Percentiles rank a stretch among this genome's conserved stretches.
phyloP scores from a whole-genome alignment of 2,329 filamentous ascomycete species.

The Xylariaceae sp. region DNA sequence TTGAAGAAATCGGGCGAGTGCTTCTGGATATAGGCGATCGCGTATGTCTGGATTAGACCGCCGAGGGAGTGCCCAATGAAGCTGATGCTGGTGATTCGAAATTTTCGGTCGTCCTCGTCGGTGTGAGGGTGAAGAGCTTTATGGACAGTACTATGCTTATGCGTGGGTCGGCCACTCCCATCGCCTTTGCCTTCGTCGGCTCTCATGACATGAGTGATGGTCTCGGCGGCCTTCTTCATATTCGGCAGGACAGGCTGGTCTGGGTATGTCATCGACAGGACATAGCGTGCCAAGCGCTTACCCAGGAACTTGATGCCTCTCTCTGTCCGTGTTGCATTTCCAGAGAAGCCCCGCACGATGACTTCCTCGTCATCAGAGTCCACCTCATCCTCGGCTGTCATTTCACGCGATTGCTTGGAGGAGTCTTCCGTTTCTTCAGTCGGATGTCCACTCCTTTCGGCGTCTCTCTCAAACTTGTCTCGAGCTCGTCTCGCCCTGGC shows the following conservation, averaged over 20 bases:
- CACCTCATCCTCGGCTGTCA: conserved; percentile 19
- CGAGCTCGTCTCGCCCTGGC: conserved; percentile 52
- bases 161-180: conserved; percentile 40
- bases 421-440: conserved; percentile 7
- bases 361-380: conserved; percentile 66
- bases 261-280: conserved; percentile 84
- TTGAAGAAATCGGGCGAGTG: conserved; percentile 89
- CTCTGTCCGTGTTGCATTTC: conserved; percentile 87
- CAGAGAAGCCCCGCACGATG: conserved; percentile 81
- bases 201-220: conserved; percentile 32
- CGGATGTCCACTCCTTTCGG: too few relatives aligned
- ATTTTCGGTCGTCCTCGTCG: conserved; percentile 46
- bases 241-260: conserved; percentile 80
- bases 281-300: conserved; percentile 85
- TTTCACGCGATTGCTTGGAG: too few relatives aligned
- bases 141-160: conserved; percentile 56
- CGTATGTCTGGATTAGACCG: conserved; percentile 85
- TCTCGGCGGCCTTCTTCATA: conserved; percentile 41
- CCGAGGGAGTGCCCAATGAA: conserved; percentile 90
- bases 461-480: conserved; percentile 31
- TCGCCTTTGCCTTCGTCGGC: conserved; percentile 32
- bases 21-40: conserved; percentile 92
- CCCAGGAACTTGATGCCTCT: conserved; percentile 94
- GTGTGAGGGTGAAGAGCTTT: conserved; percentile 20
- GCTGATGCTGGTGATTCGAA: conserved; percentile 88